These are phyloP conservation scores for Comarum palustre DNA, from an alignment of 306 rosid species.

Conservation along the genomic window DNA sequence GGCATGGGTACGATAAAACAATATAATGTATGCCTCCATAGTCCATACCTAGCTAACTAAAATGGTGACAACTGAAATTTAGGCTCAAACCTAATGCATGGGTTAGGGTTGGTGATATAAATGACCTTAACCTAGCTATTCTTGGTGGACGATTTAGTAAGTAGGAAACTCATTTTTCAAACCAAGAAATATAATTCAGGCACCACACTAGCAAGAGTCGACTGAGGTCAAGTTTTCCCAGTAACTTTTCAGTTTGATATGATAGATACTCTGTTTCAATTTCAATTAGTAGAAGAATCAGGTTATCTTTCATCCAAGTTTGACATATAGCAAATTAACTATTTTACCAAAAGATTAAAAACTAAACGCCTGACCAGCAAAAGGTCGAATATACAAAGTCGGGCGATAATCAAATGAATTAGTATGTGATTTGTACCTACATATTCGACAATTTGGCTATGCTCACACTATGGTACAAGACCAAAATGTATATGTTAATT, in stretches of 20 bases:
- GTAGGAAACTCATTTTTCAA: background rate
- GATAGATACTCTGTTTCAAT: background rate
- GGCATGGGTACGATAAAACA: background rate
- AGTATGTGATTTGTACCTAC: background rate
- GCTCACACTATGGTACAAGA: background rate
- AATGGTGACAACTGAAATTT: background rate
- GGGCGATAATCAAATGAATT: background rate
- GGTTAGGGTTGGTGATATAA: background rate
- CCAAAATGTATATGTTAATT: background rate
- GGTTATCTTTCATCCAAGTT: background rate
- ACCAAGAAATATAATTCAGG: background rate
- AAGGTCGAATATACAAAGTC: background rate
- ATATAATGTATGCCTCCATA: background rate
- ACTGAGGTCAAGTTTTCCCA: background rate
- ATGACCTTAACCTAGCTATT: background rate
- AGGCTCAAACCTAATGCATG: background rate
- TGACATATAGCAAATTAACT: background rate
- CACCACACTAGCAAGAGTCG: background rate
- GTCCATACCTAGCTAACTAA: background rate
- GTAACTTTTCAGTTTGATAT: background rate
- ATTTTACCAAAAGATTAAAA: background rate
- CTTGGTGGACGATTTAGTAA: background rate
- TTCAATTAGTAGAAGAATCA: background rate
- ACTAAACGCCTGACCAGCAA: background rate
- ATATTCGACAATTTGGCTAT: background rate